Conservation (phyloP, 2,329 filamentous ascomycete genomes). For the Juglanconis oblonga region DNA sequence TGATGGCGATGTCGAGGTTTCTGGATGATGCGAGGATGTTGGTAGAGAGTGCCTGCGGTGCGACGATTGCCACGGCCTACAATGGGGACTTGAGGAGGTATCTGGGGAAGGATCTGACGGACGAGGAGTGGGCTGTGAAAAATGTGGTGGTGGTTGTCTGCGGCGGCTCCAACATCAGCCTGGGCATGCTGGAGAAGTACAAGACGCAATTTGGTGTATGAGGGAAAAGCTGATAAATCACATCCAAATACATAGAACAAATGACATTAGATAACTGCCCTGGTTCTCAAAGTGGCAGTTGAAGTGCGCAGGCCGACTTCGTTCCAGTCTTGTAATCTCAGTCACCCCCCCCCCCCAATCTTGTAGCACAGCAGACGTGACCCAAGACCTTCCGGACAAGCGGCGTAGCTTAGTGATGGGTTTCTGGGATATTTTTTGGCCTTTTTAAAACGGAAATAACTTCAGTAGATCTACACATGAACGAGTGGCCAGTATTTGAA, state of each 20-base stretch:
- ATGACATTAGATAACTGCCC: not conserved
- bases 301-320: too few species aligned
- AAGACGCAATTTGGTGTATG: constrained; percentile 41
- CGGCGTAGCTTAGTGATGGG: too few species aligned
- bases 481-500: too few species aligned
- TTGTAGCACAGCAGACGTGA: too few species aligned
- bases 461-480: too few species aligned
- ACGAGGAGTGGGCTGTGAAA: constrained; percentile 59
- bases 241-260: not conserved
- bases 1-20: constrained; percentile 71
- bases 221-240: not conserved
- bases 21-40: constrained; percentile 79
- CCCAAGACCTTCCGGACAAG: too few species aligned
- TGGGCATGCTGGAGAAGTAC: constrained; percentile 60
- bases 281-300: too few species aligned
- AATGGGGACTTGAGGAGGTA: constrained; percentile 59
- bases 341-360: too few species aligned
- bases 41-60: constrained; percentile 83
- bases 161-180: constrained; percentile 67
- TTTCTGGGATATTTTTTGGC: too few species aligned
- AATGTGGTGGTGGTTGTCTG: constrained; percentile 85
- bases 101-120: constrained; percentile 50
- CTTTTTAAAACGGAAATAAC: too few species aligned
- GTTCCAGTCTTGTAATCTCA: too few species aligned
- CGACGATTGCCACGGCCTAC: constrained; percentile 69